phyloP scores from a whole-genome alignment of 2,329 filamentous ascomycete genomes.

The Penicillium italicum region DNA sequence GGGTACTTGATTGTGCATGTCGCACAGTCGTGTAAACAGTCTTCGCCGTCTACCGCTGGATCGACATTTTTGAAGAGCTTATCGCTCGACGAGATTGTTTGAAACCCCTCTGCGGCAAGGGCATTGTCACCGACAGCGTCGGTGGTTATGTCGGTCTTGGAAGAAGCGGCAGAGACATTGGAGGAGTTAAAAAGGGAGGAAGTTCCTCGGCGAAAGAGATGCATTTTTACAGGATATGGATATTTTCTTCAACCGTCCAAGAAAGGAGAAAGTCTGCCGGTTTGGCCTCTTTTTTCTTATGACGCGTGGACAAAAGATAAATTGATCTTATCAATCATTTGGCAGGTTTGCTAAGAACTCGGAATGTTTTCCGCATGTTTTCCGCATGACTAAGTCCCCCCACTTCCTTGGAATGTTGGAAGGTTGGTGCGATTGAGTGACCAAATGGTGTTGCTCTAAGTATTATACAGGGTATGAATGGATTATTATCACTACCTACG shows the following conservation, averaged over 20 bases:
- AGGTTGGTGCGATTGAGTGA: constrained; percentile 11
- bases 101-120: constrained; percentile 41
- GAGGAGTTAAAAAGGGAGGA: constrained; percentile 33
- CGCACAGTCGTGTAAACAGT: constrained; percentile 82
- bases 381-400: constrained; percentile 24
- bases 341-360: constrained; percentile 22
- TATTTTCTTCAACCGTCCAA: not conserved
- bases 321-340: constrained; percentile 36
- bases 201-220: constrained; percentile 35
- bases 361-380: constrained; percentile 18
- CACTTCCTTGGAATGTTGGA: no score
- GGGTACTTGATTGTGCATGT: constrained; percentile 78
- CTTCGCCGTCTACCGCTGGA: constrained; percentile 77
- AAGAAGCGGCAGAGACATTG: constrained; percentile 24
- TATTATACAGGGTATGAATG: constrained; percentile 14
- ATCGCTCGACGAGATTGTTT: constrained; percentile 45
- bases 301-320: constrained; percentile 4
- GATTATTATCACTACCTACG: constrained; percentile 9
- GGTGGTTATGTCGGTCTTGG: constrained; percentile 21
- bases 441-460: constrained; percentile 8
- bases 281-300: constrained; percentile 1
- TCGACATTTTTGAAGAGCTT: constrained; percentile 71
- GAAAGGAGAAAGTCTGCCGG: not conserved
- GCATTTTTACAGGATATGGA: constrained; percentile 24
- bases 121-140: constrained; percentile 21